Evolutionary conservation across 768 basidiomycete species (phyloP).

Genomic region (Boletellus sp.): DNA sequence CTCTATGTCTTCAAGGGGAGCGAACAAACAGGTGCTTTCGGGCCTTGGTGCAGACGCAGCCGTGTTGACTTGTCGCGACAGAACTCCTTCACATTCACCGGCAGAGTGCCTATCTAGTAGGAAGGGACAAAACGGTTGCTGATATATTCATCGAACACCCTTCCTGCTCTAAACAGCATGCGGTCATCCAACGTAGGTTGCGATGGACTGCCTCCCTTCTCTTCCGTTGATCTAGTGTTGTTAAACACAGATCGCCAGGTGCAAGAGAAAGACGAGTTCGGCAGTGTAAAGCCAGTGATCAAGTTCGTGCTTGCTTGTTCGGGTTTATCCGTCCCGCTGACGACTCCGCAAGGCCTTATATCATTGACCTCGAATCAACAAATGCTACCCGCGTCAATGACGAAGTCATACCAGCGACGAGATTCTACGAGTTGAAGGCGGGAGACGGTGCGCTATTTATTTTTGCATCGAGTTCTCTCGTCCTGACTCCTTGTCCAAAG

Average conservation of each 20-base stretch:
- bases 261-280: slow-evolving; percentile 84
- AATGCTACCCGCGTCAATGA: slow-evolving; percentile 94
- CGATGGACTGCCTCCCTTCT: neutral
- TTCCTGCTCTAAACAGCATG: slow-evolving; percentile 97
- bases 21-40: slow-evolving; percentile 82
- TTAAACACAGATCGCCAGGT: slow-evolving; percentile 67
- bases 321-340: slow-evolving; percentile 7
- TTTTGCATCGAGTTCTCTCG: neutral
- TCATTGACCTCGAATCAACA: slow-evolving; percentile 98
- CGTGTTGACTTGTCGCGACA: slow-evolving; percentile 28
- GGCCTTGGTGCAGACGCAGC: neutral
- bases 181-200: slow-evolving; percentile 83
- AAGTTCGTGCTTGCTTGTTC: slow-evolving; percentile 59
- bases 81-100: slow-evolving; percentile 89
- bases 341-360: slow-evolving; percentile 66
- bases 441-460: slow-evolving; percentile 62
- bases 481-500: slow-evolving; percentile 36
- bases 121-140: slow-evolving; percentile 81
- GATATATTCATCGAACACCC: slow-evolving; percentile 92
- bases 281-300: slow-evolving; percentile 66
- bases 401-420: slow-evolving; percentile 73
- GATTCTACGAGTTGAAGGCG: slow-evolving; percentile 80
- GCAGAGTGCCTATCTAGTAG: slow-evolving; percentile 93
- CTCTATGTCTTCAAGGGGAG: slow-evolving; percentile 96
- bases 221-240: slow-evolving; percentile 1